A percentile compares a stretch with the other conserved stretches of the same genome.
Evolutionary conservation across 805 yeast species (phyloP).

Genomic region (Teunomyces aglyptinius): DNA sequence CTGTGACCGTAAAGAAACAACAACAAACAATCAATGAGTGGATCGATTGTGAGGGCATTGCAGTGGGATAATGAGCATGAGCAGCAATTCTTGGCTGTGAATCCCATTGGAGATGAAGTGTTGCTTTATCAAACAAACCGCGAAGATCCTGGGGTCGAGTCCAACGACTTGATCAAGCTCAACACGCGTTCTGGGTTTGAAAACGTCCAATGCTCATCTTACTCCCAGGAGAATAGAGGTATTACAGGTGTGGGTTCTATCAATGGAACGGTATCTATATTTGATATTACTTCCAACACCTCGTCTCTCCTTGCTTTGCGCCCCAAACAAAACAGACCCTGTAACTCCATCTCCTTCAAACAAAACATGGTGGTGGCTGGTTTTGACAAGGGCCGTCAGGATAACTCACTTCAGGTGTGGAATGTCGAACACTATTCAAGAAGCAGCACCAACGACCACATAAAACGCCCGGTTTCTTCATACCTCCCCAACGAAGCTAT

Average conservation of each 20-base stretch:
- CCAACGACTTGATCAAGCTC: constrained; percentile 51
- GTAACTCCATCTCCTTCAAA: constrained; percentile 73
- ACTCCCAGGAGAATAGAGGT: constrained; percentile 55
- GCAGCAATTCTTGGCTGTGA: constrained; percentile 64
- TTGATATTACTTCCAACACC: constrained; percentile 50
- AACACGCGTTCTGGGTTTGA: constrained; percentile 62
- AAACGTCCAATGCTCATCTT: constrained; percentile 63
- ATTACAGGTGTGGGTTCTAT: constrained; percentile 71
- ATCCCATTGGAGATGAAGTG: constrained; percentile 80
- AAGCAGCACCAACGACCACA: constrained; percentile 46
- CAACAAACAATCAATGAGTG: constrained; percentile 46
- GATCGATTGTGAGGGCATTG: constrained; percentile 55
- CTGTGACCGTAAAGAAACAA: not conserved
- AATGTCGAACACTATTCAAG: constrained; percentile 62
- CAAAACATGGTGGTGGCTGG: constrained; percentile 72
- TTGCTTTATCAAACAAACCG: constrained; percentile 56
- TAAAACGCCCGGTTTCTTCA: constrained; percentile 52
- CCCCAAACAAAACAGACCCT: constrained; percentile 69
- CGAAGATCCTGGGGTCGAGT: constrained; percentile 47
- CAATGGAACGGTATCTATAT: constrained; percentile 62
- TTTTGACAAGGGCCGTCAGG: constrained; percentile 73
- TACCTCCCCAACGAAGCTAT: constrained; percentile 75
- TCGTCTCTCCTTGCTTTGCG: constrained; percentile 42
- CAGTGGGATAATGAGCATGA: constrained; percentile 58
- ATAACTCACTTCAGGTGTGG: constrained; percentile 77